These are phyloP conservation scores for Trametes cinnabarina DNA, from an alignment of 768 basidiomycete genomes.

Conservation along the genomic window DNA sequence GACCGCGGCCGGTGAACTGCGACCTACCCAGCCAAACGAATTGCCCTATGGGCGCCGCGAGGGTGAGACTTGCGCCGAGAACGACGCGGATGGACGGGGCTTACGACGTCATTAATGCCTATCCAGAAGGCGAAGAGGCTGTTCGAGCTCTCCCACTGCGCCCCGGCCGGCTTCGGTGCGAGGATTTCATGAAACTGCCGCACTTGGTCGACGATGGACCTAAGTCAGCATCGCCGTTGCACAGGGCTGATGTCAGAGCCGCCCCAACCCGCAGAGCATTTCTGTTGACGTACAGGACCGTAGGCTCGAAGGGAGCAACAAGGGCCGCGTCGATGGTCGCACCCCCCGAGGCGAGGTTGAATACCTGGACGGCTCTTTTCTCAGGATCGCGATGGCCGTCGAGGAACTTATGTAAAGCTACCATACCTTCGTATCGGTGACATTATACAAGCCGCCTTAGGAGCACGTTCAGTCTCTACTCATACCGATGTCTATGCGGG, in stretches of 20 bases:
- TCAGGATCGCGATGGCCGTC: slow-evolving; percentile 9
- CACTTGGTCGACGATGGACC: slow-evolving; percentile 38
- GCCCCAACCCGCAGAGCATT: background rate
- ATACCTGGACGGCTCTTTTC: slow-evolving; percentile 23
- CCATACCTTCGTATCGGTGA: slow-evolving; percentile 48
- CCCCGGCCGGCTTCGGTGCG: slow-evolving; percentile 32
- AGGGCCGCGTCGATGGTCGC: slow-evolving; percentile 38
- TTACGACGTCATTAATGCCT: slow-evolving; percentile 38
- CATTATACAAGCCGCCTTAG: slow-evolving; percentile 52
- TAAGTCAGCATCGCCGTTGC: slow-evolving; percentile 1
- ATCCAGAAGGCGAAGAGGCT: slow-evolving; percentile 39
- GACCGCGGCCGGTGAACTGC: background rate
- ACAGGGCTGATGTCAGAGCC: background rate
- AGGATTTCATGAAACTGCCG: slow-evolving; percentile 33
- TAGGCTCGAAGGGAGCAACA: slow-evolving; percentile 36
- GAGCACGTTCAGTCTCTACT: background rate
- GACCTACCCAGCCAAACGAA: slow-evolving; percentile 46
- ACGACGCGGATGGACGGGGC: background rate
- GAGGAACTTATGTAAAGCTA: slow-evolving; percentile 1
- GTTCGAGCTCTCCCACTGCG: slow-evolving; percentile 33
- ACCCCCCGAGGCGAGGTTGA: slow-evolving; percentile 38
- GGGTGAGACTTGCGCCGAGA: slow-evolving; percentile 1
- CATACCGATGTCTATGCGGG: background rate
- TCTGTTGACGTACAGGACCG: slow-evolving; percentile 31
- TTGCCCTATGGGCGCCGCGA: slow-evolving; percentile 38